These are phyloP conservation scores for Plantago ovata DNA, from an alignment of 257 asterid species.

Conservation along the genomic window DNA sequence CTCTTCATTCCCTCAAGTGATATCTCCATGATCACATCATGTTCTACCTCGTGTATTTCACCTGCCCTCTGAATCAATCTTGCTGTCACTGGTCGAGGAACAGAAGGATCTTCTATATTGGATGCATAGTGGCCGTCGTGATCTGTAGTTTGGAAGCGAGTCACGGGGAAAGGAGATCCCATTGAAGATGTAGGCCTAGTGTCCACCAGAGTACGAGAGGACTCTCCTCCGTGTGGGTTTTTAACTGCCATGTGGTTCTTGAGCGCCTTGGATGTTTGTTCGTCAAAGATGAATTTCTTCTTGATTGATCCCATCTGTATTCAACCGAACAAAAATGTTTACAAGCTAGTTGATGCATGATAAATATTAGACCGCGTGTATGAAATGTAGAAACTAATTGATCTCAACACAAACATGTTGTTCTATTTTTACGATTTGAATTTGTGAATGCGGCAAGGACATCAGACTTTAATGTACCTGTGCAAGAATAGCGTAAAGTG, in stretches of 20 bases:
- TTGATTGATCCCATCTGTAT: conserved; percentile 83
- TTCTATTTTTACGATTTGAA: too few relatives aligned
- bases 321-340: neutral
- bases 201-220: conserved; percentile 15
- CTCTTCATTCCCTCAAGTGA: conserved; percentile 21
- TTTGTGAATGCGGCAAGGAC: too few relatives aligned
- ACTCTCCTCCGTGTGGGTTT: conserved; percentile 62
- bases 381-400: neutral
- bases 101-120: conserved; percentile 61
- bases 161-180: conserved; percentile 33
- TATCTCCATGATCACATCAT: conserved; percentile 13
- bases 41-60: conserved; percentile 27
- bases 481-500: conserved; percentile 74
- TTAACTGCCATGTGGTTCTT: conserved; percentile 82
- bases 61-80: conserved; percentile 37
- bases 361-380: too few relatives aligned
- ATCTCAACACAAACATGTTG: neutral
- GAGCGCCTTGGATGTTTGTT: conserved; percentile 79
- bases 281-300: conserved; percentile 86
- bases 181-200: conserved; percentile 13
- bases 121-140: conserved; percentile 48
- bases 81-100: conserved; percentile 38
- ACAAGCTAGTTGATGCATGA: too few relatives aligned
- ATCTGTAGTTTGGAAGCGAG: conserved; percentile 67
- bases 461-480: conserved; percentile 47